phyloP scores from a whole-genome alignment of 2,329 filamentous ascomycete species.

The Emericellopsis cladophorae region DNA sequence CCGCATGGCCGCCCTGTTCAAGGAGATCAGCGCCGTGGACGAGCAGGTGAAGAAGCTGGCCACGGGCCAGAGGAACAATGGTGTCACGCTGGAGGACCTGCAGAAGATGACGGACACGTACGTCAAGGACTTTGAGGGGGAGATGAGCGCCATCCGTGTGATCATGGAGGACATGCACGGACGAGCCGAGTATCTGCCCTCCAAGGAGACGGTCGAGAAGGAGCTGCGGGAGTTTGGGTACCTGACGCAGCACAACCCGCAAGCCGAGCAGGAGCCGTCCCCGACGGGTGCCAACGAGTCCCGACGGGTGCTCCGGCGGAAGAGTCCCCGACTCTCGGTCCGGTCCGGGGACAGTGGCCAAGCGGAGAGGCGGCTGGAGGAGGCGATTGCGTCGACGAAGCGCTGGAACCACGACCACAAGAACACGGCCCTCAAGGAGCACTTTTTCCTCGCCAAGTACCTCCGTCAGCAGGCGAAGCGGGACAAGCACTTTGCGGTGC shows the following conservation, averaged over 20 bases:
- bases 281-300: too few species aligned
- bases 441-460: slow-evolving; percentile 16
- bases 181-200: too few species aligned
- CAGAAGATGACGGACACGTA: slow-evolving; percentile 4
- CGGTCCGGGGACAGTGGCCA: too few species aligned
- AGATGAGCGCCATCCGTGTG: slow-evolving; percentile 10
- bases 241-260: too few species aligned
- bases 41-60: slow-evolving; percentile 5
- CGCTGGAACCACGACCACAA: slow-evolving; percentile 26
- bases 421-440: slow-evolving; percentile 15
- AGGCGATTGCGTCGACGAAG: slow-evolving; percentile 21
- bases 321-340: too few species aligned
- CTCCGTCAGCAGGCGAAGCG: slow-evolving; percentile 22
- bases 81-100: slow-evolving; percentile 3
- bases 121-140: slow-evolving; percentile 6
- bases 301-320: too few species aligned
- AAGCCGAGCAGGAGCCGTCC: too few species aligned
- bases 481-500: slow-evolving; percentile 17
- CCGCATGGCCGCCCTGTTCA: background rate
- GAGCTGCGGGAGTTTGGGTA: too few species aligned
- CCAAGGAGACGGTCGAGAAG: too few species aligned
- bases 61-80: slow-evolving; percentile 13
- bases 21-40: background rate
- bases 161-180: slow-evolving; percentile 7
- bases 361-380: slow-evolving; percentile 15